A percentile compares a stretch with the other conserved stretches of the same genome.
Conservation (phyloP, 305 asterid genomes). For the Fraxinus greggii region DNA sequence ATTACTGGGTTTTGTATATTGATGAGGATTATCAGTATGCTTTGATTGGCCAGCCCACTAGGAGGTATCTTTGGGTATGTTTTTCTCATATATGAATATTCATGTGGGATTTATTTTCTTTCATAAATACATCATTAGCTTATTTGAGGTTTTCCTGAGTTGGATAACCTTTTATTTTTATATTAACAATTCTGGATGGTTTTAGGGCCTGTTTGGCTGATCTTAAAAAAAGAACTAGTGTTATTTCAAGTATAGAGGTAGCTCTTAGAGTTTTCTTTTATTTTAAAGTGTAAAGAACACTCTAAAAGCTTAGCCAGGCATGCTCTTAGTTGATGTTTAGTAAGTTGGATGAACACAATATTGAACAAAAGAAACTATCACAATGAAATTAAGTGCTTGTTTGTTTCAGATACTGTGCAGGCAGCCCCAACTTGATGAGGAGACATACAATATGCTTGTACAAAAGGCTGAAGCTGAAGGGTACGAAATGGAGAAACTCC, state of each 20-base stretch:
- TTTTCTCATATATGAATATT: neutral
- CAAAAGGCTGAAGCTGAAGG: constrained; percentile 44
- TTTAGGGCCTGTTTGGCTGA: neutral
- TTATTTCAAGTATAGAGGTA: neutral
- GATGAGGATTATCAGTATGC: constrained; percentile 44
- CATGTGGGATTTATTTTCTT: neutral
- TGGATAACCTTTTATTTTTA: neutral
- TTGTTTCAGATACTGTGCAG: constrained; percentile 46
- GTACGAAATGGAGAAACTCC: constrained; percentile 50
- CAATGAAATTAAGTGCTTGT: neutral
- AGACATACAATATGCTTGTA: constrained; percentile 33
- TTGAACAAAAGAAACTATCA: neutral
- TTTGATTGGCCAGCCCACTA: constrained; percentile 49
- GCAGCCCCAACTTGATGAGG: constrained; percentile 43
- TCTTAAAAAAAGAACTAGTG: neutral
- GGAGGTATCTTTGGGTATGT: constrained; percentile 59
- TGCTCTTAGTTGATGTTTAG: neutral
- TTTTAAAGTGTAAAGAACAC: neutral
- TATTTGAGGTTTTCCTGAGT: neutral
- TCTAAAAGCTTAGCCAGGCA: neutral
- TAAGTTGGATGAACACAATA: neutral
- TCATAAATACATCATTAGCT: neutral
- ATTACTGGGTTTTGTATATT: constrained; percentile 43
- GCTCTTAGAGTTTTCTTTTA: neutral
- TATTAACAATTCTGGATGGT: neutral